These are phyloP conservation scores for Boletellus emodensis DNA, from an alignment of 768 basidiomycete genomes.

Conservation along the genomic window DNA sequence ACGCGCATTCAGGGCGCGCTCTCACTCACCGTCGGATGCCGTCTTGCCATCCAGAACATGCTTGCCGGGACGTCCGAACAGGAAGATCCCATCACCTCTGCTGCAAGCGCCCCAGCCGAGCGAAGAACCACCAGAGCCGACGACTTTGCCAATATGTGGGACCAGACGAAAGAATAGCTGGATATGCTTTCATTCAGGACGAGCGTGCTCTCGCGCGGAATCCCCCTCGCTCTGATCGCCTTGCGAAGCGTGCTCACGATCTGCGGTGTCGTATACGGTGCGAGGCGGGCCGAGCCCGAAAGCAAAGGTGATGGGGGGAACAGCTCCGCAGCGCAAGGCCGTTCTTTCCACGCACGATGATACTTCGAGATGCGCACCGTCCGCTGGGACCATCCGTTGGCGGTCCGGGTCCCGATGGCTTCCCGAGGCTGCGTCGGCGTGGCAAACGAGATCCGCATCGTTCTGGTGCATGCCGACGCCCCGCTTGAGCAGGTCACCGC, in stretches of 20 bases:
- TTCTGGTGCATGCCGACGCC: constrained; percentile 45
- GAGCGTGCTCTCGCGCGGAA: constrained; percentile 41
- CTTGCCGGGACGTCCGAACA: constrained; percentile 66
- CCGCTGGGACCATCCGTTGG: constrained; percentile 12
- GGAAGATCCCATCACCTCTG: constrained; percentile 60
- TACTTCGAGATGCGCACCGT: constrained; percentile 16
- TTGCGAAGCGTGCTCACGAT: constrained; percentile 47
- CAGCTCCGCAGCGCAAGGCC: constrained; percentile 32
- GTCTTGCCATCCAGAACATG: constrained; percentile 69
- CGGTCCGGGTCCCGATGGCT: constrained; percentile 5
- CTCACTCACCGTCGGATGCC: constrained; percentile 52
- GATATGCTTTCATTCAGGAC: constrained; percentile 64
- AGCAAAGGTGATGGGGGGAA: constrained; percentile 9
- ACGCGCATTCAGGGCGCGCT: too few species aligned
- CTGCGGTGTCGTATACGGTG: constrained; percentile 40
- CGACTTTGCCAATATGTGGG: constrained; percentile 54
- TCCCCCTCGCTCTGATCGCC: constrained; percentile 29
- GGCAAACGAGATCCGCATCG: constrained; percentile 55
- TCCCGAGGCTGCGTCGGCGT: constrained; percentile 52
- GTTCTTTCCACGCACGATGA: constrained; percentile 26
- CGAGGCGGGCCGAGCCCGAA: constrained; percentile 13
- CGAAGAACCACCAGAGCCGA: constrained; percentile 60
- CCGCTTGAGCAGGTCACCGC: constrained; percentile 57
- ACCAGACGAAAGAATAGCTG: constrained; percentile 52
- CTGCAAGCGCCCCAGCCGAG: constrained; percentile 41